Base-by-base conservation (phyloP, 177 flowering plant genomes). In the Vitis hybrid region DNA sequence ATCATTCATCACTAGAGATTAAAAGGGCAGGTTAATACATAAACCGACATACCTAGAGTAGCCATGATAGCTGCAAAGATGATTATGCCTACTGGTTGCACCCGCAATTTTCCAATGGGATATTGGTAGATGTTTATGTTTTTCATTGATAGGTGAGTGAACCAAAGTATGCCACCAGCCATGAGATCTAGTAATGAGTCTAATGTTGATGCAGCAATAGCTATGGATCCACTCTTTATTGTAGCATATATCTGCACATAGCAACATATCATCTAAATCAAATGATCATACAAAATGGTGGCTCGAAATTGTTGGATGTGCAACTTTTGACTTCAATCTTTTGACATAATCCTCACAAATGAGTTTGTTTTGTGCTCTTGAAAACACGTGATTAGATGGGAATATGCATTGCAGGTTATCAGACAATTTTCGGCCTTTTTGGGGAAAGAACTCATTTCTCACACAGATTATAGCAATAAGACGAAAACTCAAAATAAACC, bases 101-200 rank as follows among this genome's bases (percentile, higher is more conserved):
- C 92, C 66, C 99, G 85, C 75, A 91, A 65, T 76, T 95, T 95
- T 51, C 99, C 99, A 55, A 95, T 95, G 0, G 99, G 99, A 74
- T 93, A 95, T 62, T 91, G 84, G 72, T 95, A 95, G 70, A 93
- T 90, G 66, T 95, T 95, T 29, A 90, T 81, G 58, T 80, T 87
- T 62, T 88, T 91, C 98, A 95, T 95, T 2, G 97, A 84, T 73
- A 91, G 63, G 70, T 93, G 98, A 13, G 99, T 87, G 74, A 88
- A 90, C 97, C 98, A 95, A 19, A 95, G 97, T 39, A 95, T 91
- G 18, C 91, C 93, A 66, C 98, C 99, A 57, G 99, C 98, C 96
- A 95, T 86, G n/a, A 95, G 90, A 86, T 95, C 99, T 15, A 95
- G 87, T 48, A 95, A 75, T 9, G 99, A 95, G 74, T 95, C 99